phyloP scores from a whole-genome alignment of 305 asterid genomes.

The Fraxinus angustifolia region DNA sequence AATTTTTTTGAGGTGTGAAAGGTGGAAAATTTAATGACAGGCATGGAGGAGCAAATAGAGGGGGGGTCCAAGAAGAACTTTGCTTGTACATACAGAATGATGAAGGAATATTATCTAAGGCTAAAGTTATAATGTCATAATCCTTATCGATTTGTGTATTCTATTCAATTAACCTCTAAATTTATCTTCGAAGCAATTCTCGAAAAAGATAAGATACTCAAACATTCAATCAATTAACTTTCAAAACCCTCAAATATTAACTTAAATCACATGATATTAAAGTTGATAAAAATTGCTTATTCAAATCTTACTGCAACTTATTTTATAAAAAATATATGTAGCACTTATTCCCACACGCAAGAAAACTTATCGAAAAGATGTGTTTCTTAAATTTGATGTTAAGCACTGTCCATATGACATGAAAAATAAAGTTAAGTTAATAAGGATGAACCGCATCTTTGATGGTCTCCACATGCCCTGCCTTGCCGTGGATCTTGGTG shows the following conservation, averaged over 20 bases:
- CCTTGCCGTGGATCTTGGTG: too few species aligned
- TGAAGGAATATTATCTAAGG: conserved; percentile 10
- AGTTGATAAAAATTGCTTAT: neutral
- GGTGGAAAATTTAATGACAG: conserved; percentile 13
- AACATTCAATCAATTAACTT: neutral
- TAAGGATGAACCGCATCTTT: too few species aligned
- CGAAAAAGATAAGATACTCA: neutral
- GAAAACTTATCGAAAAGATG: neutral
- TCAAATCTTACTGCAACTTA: neutral
- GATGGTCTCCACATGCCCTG: too few species aligned
- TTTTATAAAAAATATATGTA: neutral
- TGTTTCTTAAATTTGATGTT: neutral
- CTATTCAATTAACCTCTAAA: neutral
- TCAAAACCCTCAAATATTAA: neutral
- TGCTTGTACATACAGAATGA: conserved; percentile 48
- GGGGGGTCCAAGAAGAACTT: conserved; percentile 27
- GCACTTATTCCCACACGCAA: neutral
- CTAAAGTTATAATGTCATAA: conserved; percentile 38
- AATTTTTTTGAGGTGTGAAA: neutral
- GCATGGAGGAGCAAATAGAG: conserved; percentile 18
- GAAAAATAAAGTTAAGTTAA: neutral
- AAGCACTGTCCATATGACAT: neutral
- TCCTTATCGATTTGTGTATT: conserved; percentile 27
- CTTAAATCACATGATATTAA: neutral
- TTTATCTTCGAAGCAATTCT: neutral